A percentile compares a stretch with the other conserved stretches of the same genome.
These are phyloP conservation scores for Gossypium stocksii DNA, from an alignment of 345 rosid genomes.

Conservation along the genomic window DNA sequence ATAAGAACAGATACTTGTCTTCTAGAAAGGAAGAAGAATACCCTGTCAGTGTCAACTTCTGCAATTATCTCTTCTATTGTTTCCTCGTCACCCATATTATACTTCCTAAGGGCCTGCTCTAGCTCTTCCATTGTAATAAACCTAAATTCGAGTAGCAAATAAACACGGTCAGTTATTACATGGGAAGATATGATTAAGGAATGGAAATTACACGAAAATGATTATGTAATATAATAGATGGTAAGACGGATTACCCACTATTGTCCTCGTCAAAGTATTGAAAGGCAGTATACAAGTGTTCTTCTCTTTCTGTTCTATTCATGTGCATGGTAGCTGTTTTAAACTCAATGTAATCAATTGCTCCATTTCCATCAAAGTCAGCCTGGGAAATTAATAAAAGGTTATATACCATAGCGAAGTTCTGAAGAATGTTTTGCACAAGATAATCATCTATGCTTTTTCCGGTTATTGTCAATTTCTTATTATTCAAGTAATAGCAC, in stretches of 20 bases:
- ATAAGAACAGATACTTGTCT: neutral
- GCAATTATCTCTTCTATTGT: slow-evolving; percentile 89
- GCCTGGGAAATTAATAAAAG: slow-evolving; percentile 47
- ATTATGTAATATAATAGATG: neutral
- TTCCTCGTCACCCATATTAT: slow-evolving; percentile 89
- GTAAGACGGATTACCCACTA: slow-evolving; percentile 60
- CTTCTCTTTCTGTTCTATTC: slow-evolving; percentile 90
- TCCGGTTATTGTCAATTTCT: neutral
- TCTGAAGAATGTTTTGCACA: neutral
- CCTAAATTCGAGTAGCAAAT: slow-evolving; percentile 27
- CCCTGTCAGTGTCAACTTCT: slow-evolving; percentile 86
- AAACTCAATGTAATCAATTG: slow-evolving; percentile 92
- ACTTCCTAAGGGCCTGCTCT: slow-evolving; percentile 77
- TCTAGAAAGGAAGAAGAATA: slow-evolving; percentile 26
- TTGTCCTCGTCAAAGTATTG: slow-evolving; percentile 90
- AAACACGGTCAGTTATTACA: neutral
- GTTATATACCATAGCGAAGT: neutral
- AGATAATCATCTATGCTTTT: neutral
- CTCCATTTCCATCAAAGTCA: slow-evolving; percentile 93
- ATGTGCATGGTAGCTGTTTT: slow-evolving; percentile 94
- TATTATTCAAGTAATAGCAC: neutral
- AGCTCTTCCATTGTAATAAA: slow-evolving; percentile 90
- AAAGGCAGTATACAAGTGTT: slow-evolving; percentile 78
- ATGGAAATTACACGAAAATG: neutral
- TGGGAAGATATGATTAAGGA: neutral